These are phyloP conservation scores for Bromus sterilis DNA, from an alignment of 176 grass and related monocot species.

Conservation along the genomic window DNA sequence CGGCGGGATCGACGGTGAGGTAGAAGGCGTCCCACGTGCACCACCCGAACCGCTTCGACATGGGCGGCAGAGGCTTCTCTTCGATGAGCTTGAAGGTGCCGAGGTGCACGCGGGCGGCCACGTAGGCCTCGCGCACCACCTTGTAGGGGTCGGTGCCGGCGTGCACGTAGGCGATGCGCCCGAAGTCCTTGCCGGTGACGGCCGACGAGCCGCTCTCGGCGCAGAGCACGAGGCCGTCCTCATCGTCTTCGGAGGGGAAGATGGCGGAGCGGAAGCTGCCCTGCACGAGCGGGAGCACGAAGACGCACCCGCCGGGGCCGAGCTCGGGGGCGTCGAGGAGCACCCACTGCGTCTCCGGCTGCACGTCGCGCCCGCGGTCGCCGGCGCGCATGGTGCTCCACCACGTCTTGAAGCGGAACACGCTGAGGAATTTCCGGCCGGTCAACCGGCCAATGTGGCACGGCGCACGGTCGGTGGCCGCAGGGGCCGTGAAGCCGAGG, in stretches of 20 bases:
- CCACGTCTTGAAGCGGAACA: no score
- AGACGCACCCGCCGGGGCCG: constrained; percentile 17
- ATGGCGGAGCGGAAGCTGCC: constrained; percentile 52
- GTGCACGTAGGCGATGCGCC: no score
- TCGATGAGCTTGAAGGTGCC: constrained; percentile 31
- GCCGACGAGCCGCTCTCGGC: no score
- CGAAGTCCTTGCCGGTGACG: no score
- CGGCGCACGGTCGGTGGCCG: neutral
- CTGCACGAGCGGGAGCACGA: constrained; percentile 57
- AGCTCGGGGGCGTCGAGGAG: no score
- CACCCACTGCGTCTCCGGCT: no score
- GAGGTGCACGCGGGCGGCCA: constrained; percentile 40
- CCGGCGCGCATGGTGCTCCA: no score
- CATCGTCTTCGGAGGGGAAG: constrained; percentile 15
- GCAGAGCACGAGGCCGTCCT: no score
- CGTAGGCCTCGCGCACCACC: constrained; percentile 40
- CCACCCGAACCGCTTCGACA: constrained; percentile 65
- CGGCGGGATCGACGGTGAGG: constrained; percentile 42
- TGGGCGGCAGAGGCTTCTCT: constrained; percentile 47
- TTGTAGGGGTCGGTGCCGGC: no score
- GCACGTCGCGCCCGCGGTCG: no score
- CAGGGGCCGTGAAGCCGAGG: constrained; percentile 33
- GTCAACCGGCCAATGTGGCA: no score
- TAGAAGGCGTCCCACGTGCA: constrained; percentile 98
- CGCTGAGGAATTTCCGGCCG: no score